Conservation (phyloP, 2,329 filamentous ascomycete species). For the Diaporthe batatas region DNA sequence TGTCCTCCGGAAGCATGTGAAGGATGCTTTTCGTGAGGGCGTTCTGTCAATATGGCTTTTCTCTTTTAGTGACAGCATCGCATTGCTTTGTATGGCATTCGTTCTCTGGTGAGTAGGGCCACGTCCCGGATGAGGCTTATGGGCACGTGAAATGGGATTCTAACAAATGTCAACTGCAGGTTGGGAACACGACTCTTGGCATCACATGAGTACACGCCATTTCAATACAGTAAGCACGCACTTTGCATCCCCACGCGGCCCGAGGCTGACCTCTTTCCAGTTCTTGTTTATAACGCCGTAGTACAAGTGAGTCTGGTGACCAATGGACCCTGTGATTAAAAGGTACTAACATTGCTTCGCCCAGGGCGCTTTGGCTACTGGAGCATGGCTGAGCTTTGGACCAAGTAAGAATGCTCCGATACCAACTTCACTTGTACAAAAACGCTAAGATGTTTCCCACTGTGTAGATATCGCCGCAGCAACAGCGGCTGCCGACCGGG, state of each 20-base stretch:
- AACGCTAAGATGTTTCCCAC: background rate
- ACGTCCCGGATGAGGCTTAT: background rate
- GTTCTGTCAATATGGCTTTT: slow-evolving; percentile 17
- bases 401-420: slow-evolving; percentile 42
- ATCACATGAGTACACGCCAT: slow-evolving; percentile 49
- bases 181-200: slow-evolving; percentile 49
- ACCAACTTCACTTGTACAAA: fast-evolving
- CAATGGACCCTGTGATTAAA: fast-evolving
- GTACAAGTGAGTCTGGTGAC: slow-evolving; percentile 47
- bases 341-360: background rate
- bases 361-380: slow-evolving; percentile 46
- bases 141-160: background rate
- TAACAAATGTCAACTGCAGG: slow-evolving; percentile 60
- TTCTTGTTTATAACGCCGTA: slow-evolving; percentile 52
- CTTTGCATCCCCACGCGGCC: fast-evolving
- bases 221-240: slow-evolving; percentile 47
- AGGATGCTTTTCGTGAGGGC: slow-evolving; percentile 43
- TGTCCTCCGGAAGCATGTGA: slow-evolving; percentile 51
- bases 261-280: background rate
- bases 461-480: slow-evolving; percentile 49
- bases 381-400: slow-evolving; percentile 51
- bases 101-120: slow-evolving; percentile 63
- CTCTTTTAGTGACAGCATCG: slow-evolving; percentile 17
- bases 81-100: slow-evolving; percentile 14
- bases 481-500: slow-evolving; percentile 49